Percentiles rank a stretch among this genome's conserved stretches.
These are phyloP conservation scores for Pythium rishiriense DNA, from an alignment of 352 stramenopile species.

Conservation along the genomic window DNA sequence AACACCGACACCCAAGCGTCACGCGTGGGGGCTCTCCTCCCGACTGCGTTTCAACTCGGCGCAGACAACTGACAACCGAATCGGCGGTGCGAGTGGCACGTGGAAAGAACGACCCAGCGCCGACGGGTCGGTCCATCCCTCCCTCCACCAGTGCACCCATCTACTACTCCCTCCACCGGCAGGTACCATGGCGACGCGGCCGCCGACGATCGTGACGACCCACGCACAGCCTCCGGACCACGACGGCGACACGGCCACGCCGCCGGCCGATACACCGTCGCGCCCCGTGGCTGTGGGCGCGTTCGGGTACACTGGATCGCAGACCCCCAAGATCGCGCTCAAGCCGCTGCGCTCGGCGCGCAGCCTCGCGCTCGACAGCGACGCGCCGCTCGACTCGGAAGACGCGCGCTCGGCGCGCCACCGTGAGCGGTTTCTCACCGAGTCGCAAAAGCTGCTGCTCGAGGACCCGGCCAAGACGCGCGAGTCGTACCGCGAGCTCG, in stretches of 20 bases:
- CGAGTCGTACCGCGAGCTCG: slow-evolving; percentile 38
- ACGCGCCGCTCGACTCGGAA: background rate
- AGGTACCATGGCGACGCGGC: slow-evolving; percentile 30
- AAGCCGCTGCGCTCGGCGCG: slow-evolving; percentile 19
- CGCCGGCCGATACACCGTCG: slow-evolving; percentile 15
- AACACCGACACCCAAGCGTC: background rate
- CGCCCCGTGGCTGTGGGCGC: background rate
- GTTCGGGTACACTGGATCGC: slow-evolving; percentile 28
- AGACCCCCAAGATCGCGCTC: slow-evolving; percentile 25
- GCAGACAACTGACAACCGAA: slow-evolving; percentile 7
- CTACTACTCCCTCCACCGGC: background rate
- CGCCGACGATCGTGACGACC: slow-evolving; percentile 26
- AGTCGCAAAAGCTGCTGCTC: slow-evolving; percentile 37
- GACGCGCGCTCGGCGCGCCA: slow-evolving; percentile 22
- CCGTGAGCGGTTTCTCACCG: slow-evolving; percentile 36
- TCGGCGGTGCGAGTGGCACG: slow-evolving; percentile 2
- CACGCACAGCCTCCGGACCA: slow-evolving; percentile 1
- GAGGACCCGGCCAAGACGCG: slow-evolving; percentile 38
- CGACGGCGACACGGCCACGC: slow-evolving; percentile 4
- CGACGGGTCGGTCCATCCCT: too few species aligned
- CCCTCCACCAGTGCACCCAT: background rate
- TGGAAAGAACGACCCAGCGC: too few species aligned
- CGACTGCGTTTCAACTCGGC: background rate
- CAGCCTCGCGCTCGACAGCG: background rate
- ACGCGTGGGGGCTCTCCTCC: background rate